These are phyloP conservation scores for Torrubiella hemipterigena DNA, from an alignment of 2,329 filamentous ascomycete genomes.

Conservation along the genomic window DNA sequence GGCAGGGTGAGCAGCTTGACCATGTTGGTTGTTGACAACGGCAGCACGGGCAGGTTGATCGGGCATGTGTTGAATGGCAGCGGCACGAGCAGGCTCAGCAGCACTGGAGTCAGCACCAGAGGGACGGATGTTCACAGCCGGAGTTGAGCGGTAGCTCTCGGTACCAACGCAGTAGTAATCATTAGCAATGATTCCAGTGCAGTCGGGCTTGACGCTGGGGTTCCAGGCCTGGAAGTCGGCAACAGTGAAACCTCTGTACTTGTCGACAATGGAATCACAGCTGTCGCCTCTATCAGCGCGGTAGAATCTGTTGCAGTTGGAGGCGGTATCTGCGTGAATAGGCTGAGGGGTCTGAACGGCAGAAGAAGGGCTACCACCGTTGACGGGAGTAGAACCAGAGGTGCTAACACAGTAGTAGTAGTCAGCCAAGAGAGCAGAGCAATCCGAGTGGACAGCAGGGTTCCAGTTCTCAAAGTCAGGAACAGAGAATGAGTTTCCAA, in stretches of 20 bases:
- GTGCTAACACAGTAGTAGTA: constrained; percentile 6
- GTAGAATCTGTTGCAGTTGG: constrained; percentile 3
- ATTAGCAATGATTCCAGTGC: constrained; percentile 1
- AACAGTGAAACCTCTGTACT: background rate
- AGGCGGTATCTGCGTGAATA: constrained; percentile 3
- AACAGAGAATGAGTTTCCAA: constrained; percentile 5
- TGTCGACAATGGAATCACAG: constrained; percentile 2
- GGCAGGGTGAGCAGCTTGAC: no score
- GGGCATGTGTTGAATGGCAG: no score
- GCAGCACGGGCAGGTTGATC: no score
- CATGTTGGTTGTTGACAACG: no score
- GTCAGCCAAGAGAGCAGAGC: constrained; percentile 5
- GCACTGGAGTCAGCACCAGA: no score
- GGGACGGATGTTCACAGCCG: no score
- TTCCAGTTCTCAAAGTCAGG: constrained; percentile 5
- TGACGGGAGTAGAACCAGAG: background rate
- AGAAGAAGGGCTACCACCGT: constrained; percentile 1
- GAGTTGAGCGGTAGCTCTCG: no score
- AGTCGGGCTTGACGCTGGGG: constrained; percentile 2
- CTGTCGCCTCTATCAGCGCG: constrained; percentile 1
- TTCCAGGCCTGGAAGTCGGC: constrained; percentile 2
- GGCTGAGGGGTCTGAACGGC: no score
- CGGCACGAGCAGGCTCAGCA: no score
- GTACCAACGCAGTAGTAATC: constrained; percentile 4
- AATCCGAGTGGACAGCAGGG: constrained; percentile 4